Evolutionary conservation across 139 green algal genomes (phyloP).

Genomic region (Closterium sp.): DNA sequence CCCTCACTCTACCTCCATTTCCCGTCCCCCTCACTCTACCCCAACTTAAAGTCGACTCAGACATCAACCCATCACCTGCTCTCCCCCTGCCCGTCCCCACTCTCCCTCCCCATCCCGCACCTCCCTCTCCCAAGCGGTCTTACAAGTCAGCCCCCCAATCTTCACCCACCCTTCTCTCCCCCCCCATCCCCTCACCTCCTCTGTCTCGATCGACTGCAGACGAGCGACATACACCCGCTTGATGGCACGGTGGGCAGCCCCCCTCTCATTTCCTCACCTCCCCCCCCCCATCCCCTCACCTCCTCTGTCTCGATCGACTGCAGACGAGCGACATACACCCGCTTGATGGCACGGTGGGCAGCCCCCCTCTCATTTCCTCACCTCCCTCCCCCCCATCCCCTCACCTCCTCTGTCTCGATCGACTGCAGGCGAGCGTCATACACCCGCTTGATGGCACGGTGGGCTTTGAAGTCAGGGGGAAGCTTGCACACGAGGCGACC

Average conservation of each 20-base stretch:
- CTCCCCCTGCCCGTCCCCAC: no score
- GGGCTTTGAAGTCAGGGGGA: conserved; percentile 78
- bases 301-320: conserved; percentile 73
- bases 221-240: conserved; percentile 86
- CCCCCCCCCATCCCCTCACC: background rate
- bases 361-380: background rate
- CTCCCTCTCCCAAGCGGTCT: no score
- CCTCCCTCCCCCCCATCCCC: background rate
- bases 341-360: conserved; percentile 79
- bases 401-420: conserved; percentile 66
- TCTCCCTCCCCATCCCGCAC: no score
- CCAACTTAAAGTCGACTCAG: no score
- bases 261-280: background rate
- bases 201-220: conserved; percentile 72
- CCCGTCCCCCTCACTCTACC: no score
- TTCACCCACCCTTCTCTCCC: background rate
- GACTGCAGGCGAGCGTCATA: conserved; percentile 79
- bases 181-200: conserved; percentile 20
- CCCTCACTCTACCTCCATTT: no score
- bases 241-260: conserved; percentile 51
- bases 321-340: conserved; percentile 80
- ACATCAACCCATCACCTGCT: no score
- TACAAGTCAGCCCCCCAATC: background rate
- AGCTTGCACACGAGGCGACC: conserved; percentile 78
- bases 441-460: conserved; percentile 86